Percentiles rank a stretch among this genome's conserved stretches.
Conservation (phyloP, 2,329 filamentous ascomycete species). For the Aureobasidium sp. region DNA sequence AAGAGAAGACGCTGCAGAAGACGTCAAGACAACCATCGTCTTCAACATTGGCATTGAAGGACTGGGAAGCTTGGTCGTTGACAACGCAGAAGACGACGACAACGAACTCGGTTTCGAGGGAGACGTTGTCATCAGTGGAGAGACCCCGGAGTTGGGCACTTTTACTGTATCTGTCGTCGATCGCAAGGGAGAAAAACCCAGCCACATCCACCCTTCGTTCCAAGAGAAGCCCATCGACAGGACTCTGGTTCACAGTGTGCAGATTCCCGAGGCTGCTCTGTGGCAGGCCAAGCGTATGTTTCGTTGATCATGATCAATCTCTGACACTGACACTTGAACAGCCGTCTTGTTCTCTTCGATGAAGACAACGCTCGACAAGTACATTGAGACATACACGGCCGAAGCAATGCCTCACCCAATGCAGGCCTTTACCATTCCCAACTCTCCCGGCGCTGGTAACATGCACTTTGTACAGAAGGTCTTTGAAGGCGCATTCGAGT, state of each 20-base stretch:
- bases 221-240: conserved; percentile 64
- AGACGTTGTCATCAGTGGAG: conserved; percentile 63
- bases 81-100: conserved; percentile 44
- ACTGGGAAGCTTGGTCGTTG: conserved; percentile 57
- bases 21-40: conserved; percentile 68
- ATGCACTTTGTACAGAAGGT: conserved; percentile 85
- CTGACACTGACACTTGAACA: conserved; percentile 36
- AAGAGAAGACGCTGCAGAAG: conserved; percentile 56
- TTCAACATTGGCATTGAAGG: conserved; percentile 82
- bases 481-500: conserved; percentile 83
- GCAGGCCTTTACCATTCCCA: conserved; percentile 73
- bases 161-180: conserved; percentile 72
- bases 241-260: conserved; percentile 68
- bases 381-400: conserved; percentile 52
- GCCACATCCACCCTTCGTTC: conserved; percentile 55
- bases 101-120: conserved; percentile 52
- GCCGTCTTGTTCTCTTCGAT: conserved; percentile 54
- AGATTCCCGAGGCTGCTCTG: conserved; percentile 58
- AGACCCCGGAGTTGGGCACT: conserved; percentile 63
- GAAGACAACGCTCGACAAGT: conserved; percentile 56
- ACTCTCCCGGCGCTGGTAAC: conserved; percentile 66
- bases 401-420: conserved; percentile 72
- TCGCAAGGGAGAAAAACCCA: conserved; percentile 53
- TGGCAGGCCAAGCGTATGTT: conserved; percentile 67
- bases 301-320: conserved; percentile 21